phyloP scores from a whole-genome alignment of 768 basidiomycete genomes.

The Hygrophoropsis aurantiaca region DNA sequence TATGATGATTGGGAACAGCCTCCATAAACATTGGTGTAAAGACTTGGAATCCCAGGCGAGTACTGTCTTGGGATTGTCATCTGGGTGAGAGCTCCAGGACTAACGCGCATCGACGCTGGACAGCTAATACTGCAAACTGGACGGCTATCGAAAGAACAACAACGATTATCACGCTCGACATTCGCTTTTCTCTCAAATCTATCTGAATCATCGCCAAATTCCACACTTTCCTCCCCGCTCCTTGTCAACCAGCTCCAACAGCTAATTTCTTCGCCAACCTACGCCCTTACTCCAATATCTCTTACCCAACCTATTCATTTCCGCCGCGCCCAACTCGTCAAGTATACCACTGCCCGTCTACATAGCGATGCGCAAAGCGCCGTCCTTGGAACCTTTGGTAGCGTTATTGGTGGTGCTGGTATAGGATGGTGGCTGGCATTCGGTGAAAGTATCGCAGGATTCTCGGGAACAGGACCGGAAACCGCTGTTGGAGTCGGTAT shows the following conservation, averaged over 20 bases:
- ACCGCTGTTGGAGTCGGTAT: constrained; percentile 63
- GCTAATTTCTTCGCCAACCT: constrained; percentile 44
- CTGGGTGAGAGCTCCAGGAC: neutral
- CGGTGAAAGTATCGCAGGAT: constrained; percentile 38
- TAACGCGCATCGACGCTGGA: neutral
- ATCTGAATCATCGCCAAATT: constrained; percentile 26
- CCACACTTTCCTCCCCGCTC: constrained; percentile 47
- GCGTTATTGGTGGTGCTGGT: constrained; percentile 48
- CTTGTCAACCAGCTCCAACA: constrained; percentile 61
- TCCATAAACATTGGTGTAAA: constrained; percentile 38
- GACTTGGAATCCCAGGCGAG: constrained; percentile 52
- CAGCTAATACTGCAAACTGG: constrained; percentile 71
- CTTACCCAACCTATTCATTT: constrained; percentile 51
- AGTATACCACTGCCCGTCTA: constrained; percentile 54
- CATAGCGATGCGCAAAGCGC: constrained; percentile 65
- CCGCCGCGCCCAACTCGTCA: constrained; percentile 54
- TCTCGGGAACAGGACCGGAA: constrained; percentile 44
- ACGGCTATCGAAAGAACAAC: constrained; percentile 49
- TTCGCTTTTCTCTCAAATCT: constrained; percentile 41
- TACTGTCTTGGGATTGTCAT: neutral
- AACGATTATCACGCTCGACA: constrained; percentile 39
- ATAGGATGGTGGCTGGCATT: constrained; percentile 55
- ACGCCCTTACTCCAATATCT: constrained; percentile 41
- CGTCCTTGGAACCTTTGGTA: constrained; percentile 49
- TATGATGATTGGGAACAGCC: constrained; percentile 28